Conservation (phyloP, 2,329 filamentous ascomycete genomes). For the Nectriaceae sp. region DNA sequence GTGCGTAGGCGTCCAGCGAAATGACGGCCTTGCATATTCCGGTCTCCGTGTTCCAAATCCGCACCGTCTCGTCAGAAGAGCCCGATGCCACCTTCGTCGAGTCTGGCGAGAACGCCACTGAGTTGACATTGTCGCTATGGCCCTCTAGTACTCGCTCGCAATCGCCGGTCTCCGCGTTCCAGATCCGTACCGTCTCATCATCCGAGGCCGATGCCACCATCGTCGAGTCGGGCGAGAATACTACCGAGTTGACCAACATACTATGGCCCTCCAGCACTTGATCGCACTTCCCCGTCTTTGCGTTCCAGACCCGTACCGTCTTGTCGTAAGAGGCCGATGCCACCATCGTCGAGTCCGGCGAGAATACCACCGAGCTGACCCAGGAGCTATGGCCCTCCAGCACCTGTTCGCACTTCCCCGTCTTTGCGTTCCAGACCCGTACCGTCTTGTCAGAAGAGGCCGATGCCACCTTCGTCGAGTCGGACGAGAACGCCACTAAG, state of each 20-base stretch:
- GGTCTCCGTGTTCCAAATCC: neutral
- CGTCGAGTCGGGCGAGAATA: slow-evolving; percentile 4
- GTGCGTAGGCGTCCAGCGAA: neutral
- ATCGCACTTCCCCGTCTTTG: neutral
- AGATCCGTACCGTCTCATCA: neutral
- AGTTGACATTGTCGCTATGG: neutral
- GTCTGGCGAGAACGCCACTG: neutral
- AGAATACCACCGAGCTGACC: neutral
- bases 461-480: slow-evolving; percentile 2
- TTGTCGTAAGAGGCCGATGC: neutral
- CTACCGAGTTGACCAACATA: neutral
- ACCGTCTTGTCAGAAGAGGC: slow-evolving; percentile 3
- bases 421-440: slow-evolving; percentile 5
- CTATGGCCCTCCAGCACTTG: slow-evolving; percentile 1
- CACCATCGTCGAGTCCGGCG: neutral
- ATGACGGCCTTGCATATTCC: neutral
- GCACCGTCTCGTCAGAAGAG: neutral
- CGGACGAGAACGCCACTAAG: slow-evolving; percentile 3
- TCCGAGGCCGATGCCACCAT: slow-evolving; percentile 4
- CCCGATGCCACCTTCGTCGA: neutral
- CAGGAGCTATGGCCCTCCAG: neutral
- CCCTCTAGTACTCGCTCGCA: neutral
- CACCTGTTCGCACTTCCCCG: neutral
- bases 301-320: neutral
- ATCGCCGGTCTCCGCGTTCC: neutral